Base-by-base conservation (phyloP, 2,329 filamentous ascomycete species). In the Trichocomaceae sp. region DNA sequence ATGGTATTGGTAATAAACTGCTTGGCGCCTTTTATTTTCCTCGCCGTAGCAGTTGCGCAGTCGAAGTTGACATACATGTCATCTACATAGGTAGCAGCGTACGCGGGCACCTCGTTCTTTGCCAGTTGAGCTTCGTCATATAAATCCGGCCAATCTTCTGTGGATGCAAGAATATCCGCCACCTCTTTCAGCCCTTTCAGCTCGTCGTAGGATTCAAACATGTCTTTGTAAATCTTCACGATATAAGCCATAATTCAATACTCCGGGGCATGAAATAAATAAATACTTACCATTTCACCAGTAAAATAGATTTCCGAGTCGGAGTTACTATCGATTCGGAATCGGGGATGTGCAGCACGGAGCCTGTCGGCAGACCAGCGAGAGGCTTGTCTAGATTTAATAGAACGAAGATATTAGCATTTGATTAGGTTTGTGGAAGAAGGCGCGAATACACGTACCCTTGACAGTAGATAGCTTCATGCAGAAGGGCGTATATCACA, bases 41-140 rank as follows among this genome's bases (percentile, higher is more conserved):
- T 75, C 9, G 88, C 89, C 15, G 90, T 95, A 62, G 87, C 83
- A 62, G 82, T 79, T 8, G 88, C 86, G 53, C 90, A 74, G 6
- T 83, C 82, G 61, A 82, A 87, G 65, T 95, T 87, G 29, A 97
- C 91, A 64, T 95, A 96, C 88, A 96, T 93, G 67, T 96, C 90
- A 59, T 96, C 86, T 4, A 89, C 69, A 62, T 87, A 97, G 2
- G 83, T 86, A 0, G 88, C 89, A 1, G 90, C 87, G 65, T 93
- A 96, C 0, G 95, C 83, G 0, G 92, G 91, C 0, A 96, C 88
- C 56, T 84, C 78, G 64, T 96, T 96, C 63, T 79, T 81, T 17
- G 78, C 79, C 47, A 96, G 76, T 69, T 88, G 85, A 52, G 82
- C 80, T 58, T 83, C 76, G 64, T 95, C 83, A 68, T 96, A 96